Conservation (phyloP, 176 grass and related monocot species). For the Puya raimondii region DNA sequence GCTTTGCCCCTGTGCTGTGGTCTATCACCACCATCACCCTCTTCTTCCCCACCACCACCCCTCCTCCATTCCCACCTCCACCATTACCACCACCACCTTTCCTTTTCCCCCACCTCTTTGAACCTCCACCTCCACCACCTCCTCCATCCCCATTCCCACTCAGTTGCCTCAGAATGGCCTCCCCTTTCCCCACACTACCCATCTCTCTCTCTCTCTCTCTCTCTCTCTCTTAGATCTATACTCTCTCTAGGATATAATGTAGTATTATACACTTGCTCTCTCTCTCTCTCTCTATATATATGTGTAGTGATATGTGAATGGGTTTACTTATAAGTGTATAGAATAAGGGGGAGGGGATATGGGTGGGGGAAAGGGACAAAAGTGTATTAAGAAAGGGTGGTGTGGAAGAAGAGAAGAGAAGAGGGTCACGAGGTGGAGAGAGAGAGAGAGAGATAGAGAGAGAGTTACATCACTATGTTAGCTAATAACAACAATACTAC, state of each 20-base stretch:
- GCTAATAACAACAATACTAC: too few relatives aligned
- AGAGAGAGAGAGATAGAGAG: too few relatives aligned
- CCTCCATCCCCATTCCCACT: slow-evolving; percentile 35
- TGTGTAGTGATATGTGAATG: slow-evolving; percentile 8
- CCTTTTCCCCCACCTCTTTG: slow-evolving; percentile 71
- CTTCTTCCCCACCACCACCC: slow-evolving; percentile 39
- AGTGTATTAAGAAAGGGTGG: too few relatives aligned
- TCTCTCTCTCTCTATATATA: neutral
- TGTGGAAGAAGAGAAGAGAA: too few relatives aligned
- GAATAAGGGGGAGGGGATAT: too few relatives aligned
- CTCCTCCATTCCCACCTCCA: slow-evolving; percentile 17
- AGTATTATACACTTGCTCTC: slow-evolving; percentile 13
- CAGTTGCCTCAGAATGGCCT: slow-evolving; percentile 64
- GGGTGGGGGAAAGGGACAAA: too few relatives aligned
- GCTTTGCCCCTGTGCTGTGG: slow-evolving; percentile 55
- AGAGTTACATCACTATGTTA: too few relatives aligned
- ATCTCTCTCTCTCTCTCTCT: slow-evolving; percentile 8
- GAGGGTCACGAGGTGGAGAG: too few relatives aligned
- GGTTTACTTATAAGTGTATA: too few relatives aligned
- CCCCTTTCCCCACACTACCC: slow-evolving; percentile 33
- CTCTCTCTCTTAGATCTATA: neutral
- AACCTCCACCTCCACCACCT: slow-evolving; percentile 26
- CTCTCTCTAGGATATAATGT: slow-evolving; percentile 11
- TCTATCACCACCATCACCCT: slow-evolving; percentile 96
- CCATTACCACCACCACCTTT: slow-evolving; percentile 18